phyloP scores from a whole-genome alignment of 2,329 filamentous ascomycete genomes.

The Botryotinia narcissicola region DNA sequence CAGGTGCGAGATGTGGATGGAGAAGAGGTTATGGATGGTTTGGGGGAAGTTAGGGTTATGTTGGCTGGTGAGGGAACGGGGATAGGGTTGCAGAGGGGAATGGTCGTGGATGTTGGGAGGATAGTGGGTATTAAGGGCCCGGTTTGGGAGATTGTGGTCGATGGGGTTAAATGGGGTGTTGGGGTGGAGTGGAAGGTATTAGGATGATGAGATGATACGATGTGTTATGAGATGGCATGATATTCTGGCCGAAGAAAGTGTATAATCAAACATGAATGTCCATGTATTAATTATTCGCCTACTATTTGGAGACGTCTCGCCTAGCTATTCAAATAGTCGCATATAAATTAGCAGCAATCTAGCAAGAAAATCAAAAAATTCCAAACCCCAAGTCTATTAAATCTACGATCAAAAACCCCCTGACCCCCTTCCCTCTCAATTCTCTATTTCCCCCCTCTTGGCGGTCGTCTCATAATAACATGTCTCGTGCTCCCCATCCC shows the following conservation, averaged over 20 bases:
- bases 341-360: neutral
- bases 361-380: neutral
- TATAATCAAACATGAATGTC: neutral
- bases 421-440: accelerated
- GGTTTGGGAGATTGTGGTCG: conserved; percentile 38
- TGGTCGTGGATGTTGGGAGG: conserved; percentile 31
- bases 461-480: conserved; percentile 10
- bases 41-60: conserved; percentile 30
- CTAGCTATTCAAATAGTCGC: neutral
- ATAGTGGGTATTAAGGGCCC: conserved; percentile 38
- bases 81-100: conserved; percentile 32
- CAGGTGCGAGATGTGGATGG: conserved; percentile 23
- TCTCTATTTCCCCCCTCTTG: neutral
- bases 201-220: conserved; percentile 20
- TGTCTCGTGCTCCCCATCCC: conserved; percentile 4
- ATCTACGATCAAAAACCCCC: neutral
- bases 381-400: no score
- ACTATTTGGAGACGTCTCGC: neutral
- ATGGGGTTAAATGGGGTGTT: conserved; percentile 38
- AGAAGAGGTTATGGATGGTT: conserved; percentile 26
- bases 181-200: conserved; percentile 40
- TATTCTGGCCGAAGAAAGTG: neutral
- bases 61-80: conserved; percentile 36
- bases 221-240: neutral
- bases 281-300: neutral